Evolutionary conservation across 2,329 filamentous ascomycete species (phyloP).

Genomic region (Penicillium polonicum): DNA sequence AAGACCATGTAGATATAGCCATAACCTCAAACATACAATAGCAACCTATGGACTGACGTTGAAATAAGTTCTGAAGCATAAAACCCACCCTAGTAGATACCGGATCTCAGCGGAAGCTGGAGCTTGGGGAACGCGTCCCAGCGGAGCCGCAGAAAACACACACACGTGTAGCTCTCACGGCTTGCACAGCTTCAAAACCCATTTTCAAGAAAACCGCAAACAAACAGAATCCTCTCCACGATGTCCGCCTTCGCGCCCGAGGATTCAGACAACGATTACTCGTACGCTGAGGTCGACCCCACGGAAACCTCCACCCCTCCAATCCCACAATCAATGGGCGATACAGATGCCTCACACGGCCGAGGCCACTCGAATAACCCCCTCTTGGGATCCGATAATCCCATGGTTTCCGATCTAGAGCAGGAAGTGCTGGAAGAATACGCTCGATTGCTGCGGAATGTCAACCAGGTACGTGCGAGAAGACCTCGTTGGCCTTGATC

Average conservation of each 20-base stretch:
- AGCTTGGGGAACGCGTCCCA: constrained; percentile 3
- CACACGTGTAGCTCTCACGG: not conserved
- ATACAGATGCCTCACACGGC: constrained; percentile 18
- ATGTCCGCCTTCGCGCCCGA: constrained; percentile 27
- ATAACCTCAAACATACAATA: not conserved
- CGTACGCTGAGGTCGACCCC: constrained; percentile 20
- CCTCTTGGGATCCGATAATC: constrained; percentile 39
- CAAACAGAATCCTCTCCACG: not conserved
- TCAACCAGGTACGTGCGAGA: constrained; percentile 68
- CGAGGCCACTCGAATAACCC: constrained; percentile 32
- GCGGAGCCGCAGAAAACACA: constrained; percentile 7
- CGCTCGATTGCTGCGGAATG: constrained; percentile 78
- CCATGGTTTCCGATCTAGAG: constrained; percentile 69
- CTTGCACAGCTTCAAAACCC: not conserved
- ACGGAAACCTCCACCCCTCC: constrained; percentile 19
- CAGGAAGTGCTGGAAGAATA: constrained; percentile 96
- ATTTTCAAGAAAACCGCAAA: not conserved
- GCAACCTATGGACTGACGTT: not conserved
- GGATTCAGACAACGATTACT: constrained; percentile 21
- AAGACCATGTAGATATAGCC: not conserved
- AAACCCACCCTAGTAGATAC: not conserved
- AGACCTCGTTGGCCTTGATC: not conserved
- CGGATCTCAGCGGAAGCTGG: not conserved
- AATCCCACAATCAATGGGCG: constrained; percentile 16
- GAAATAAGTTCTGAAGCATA: not conserved